Percentiles rank a stretch among this genome's conserved stretches.
These are phyloP conservation scores for Iberis pinnata DNA, from an alignment of 345 rosid genomes.

Conservation along the genomic window DNA sequence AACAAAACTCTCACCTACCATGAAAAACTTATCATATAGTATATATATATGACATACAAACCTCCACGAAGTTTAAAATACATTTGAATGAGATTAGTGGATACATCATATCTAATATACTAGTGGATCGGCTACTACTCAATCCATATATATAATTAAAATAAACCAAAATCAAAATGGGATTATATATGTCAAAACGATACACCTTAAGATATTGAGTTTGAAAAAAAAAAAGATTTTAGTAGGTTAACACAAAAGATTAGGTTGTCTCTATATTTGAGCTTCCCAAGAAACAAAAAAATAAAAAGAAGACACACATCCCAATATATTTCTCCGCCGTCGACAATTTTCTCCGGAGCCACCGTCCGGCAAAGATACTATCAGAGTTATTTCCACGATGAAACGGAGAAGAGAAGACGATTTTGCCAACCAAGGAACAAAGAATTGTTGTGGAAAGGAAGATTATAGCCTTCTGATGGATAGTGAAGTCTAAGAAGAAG, in stretches of 20 bases:
- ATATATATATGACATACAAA: constrained; percentile 6
- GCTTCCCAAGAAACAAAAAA: constrained; percentile 26
- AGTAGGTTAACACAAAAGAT: constrained; percentile 37
- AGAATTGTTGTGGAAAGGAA: constrained; percentile 53
- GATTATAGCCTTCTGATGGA: constrained; percentile 89
- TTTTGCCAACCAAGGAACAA: constrained; percentile 80
- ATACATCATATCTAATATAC: constrained; percentile 16
- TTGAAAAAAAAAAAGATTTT: constrained; percentile 22
- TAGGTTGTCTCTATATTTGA: constrained; percentile 33
- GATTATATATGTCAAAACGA: constrained; percentile 31
- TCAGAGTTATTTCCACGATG: constrained; percentile 66
- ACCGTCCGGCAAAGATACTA: too few species aligned
- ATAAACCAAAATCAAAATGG: constrained; percentile 13
- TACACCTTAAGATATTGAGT: constrained; percentile 26
- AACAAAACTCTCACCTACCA: constrained; percentile 21
- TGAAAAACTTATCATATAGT: constrained; percentile 1
- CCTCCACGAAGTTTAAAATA: constrained; percentile 16
- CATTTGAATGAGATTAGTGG: constrained; percentile 17
- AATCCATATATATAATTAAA: background rate
- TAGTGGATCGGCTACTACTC: constrained; percentile 24
- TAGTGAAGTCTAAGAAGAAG: constrained; percentile 84
- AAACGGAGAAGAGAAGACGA: constrained; percentile 80
- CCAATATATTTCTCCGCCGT: constrained; percentile 27
- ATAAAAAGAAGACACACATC: constrained; percentile 18
- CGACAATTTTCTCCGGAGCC: constrained; percentile 23